phyloP scores from a whole-genome alignment of 2,329 filamentous ascomycete genomes.

The Cryphonectria nitschkei region DNA sequence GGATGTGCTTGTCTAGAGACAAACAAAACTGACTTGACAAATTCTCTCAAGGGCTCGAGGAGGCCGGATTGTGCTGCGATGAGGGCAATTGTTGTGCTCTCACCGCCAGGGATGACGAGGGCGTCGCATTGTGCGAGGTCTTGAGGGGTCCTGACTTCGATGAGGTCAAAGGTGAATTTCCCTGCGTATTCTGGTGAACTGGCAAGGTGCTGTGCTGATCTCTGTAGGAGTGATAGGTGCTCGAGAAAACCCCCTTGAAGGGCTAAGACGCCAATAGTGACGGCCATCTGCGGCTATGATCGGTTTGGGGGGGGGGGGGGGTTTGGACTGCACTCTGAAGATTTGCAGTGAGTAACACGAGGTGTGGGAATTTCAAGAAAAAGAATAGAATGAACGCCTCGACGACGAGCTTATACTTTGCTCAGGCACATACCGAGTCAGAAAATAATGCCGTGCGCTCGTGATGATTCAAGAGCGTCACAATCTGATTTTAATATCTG shows the following conservation, averaged over 20 bases:
- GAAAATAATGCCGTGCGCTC: background rate
- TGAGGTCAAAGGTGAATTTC: slow-evolving; percentile 58
- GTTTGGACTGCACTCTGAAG: background rate
- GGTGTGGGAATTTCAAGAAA: background rate
- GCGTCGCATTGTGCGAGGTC: slow-evolving; percentile 77
- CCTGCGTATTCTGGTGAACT: slow-evolving; percentile 30
- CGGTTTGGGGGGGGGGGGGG: background rate
- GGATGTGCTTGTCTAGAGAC: no score
- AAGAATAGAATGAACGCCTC: background rate
- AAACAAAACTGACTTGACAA: slow-evolving; percentile 74
- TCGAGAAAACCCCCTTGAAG: slow-evolving; percentile 94
- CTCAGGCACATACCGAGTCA: background rate
- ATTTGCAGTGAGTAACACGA: background rate
- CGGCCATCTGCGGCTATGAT: slow-evolving; percentile 32
- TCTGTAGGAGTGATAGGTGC: slow-evolving; percentile 76
- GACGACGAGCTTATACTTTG: background rate
- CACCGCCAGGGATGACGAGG: slow-evolving; percentile 88
- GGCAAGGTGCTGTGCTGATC: slow-evolving; percentile 61
- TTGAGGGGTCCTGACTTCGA: slow-evolving; percentile 76
- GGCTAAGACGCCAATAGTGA: slow-evolving; percentile 67
- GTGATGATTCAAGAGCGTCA: slow-evolving; percentile 1
- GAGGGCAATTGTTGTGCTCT: slow-evolving; percentile 91
- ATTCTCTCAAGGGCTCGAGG: slow-evolving; percentile 81
- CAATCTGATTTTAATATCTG: background rate
- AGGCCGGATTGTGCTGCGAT: slow-evolving; percentile 82